Evolutionary conservation across 805 yeast genomes (phyloP).

Genomic region (Kazachstania bromeliacearum): DNA sequence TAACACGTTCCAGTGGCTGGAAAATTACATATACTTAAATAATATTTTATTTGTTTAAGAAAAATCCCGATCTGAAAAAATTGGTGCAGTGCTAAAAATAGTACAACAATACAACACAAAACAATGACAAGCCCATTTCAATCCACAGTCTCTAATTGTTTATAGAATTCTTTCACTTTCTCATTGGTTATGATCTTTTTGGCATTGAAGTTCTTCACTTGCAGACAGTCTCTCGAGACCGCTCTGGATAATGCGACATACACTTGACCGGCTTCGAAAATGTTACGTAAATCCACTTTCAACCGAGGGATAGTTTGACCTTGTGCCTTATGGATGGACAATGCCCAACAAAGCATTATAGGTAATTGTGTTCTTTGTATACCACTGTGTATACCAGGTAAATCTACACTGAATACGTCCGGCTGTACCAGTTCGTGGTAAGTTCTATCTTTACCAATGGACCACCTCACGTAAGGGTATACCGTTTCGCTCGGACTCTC

Average conservation of each 20-base stretch:
- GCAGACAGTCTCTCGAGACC: slow-evolving; percentile 70
- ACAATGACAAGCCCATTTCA: too few relatives aligned
- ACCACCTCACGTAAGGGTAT: slow-evolving; percentile 30
- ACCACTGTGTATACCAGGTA: slow-evolving; percentile 26
- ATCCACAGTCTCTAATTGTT: slow-evolving; percentile 30
- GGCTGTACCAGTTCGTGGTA: slow-evolving; percentile 30
- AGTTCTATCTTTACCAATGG: slow-evolving; percentile 19
- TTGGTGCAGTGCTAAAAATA: too few relatives aligned
- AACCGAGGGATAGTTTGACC: slow-evolving; percentile 80
- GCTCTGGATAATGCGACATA: slow-evolving; percentile 95
- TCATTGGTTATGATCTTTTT: slow-evolving; percentile 48
- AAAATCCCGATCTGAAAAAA: too few relatives aligned
- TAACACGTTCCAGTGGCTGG: too few relatives aligned
- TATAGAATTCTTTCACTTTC: slow-evolving; percentile 54
- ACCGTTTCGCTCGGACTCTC: slow-evolving; percentile 12
- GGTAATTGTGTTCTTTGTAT: slow-evolving; percentile 62
- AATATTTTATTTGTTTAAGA: too few relatives aligned
- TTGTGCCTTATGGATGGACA: slow-evolving; percentile 92
- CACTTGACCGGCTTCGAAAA: slow-evolving; percentile 90
- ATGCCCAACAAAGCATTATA: slow-evolving; percentile 88
- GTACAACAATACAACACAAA: too few relatives aligned
- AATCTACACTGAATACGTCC: slow-evolving; percentile 33
- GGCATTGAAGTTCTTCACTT: slow-evolving; percentile 64
- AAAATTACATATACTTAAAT: too few relatives aligned
- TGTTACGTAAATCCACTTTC: slow-evolving; percentile 61